These are phyloP conservation scores for Castanea mollissima DNA, from an alignment of 306 rosid genomes.

Conservation along the genomic window DNA sequence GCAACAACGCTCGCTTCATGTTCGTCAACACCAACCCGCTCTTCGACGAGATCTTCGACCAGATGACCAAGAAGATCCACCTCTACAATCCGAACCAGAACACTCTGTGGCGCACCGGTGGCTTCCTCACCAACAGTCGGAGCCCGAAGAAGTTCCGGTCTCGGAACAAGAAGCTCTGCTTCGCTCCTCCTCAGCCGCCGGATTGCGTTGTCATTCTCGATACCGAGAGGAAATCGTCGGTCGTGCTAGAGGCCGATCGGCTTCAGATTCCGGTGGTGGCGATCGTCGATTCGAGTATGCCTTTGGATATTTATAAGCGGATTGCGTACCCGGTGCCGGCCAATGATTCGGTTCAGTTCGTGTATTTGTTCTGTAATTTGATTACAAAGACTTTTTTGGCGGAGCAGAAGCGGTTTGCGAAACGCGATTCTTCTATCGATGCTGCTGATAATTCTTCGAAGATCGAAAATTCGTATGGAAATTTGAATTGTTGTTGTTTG, in stretches of 20 bases:
- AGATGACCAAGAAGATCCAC: constrained; percentile 63
- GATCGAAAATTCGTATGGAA: constrained; percentile 27
- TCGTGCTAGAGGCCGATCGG: constrained; percentile 57
- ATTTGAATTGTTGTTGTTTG: not conserved
- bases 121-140: constrained; percentile 67
- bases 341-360: constrained; percentile 62
- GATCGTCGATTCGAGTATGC: constrained; percentile 63
- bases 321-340: constrained; percentile 83
- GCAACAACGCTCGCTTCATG: constrained; percentile 72
- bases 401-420: constrained; percentile 29
- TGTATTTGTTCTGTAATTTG: constrained; percentile 73
- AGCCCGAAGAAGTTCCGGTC: constrained; percentile 88
- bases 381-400: constrained; percentile 68
- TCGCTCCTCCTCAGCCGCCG: constrained; percentile 70
- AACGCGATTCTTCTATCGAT: constrained; percentile 5
- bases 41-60: constrained; percentile 69
- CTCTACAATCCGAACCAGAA: constrained; percentile 44
- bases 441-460: constrained; percentile 3
- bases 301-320: constrained; percentile 42
- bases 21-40: constrained; percentile 80
- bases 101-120: constrained; percentile 71
- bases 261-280: constrained; percentile 78
- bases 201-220: constrained; percentile 73
- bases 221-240: constrained; percentile 61
- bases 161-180: constrained; percentile 63